These are phyloP conservation scores for Sclerotinia minor DNA, from an alignment of 2,329 filamentous ascomycete species.

Conservation along the genomic window DNA sequence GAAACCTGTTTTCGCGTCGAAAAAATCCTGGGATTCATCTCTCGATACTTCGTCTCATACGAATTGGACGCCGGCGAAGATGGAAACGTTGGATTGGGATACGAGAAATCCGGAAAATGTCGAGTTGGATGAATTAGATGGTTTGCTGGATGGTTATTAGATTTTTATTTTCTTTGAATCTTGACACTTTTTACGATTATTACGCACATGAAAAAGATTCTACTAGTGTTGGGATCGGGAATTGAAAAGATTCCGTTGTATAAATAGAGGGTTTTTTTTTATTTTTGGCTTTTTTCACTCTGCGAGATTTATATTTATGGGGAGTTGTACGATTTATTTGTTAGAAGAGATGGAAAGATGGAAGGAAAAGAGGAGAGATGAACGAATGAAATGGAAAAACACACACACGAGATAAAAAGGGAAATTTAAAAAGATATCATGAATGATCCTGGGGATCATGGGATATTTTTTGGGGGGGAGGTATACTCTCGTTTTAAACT, in stretches of 20 bases:
- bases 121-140: constrained; percentile 89
- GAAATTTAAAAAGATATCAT: not conserved
- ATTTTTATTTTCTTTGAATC: no score
- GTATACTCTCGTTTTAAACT: constrained; percentile 3
- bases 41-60: constrained; percentile 28
- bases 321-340: constrained; percentile 12
- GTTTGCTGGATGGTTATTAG: constrained; percentile 72
- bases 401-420: constrained; percentile 3
- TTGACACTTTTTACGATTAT: constrained; percentile 5
- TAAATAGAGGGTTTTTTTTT: constrained; percentile 5
- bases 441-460: not conserved
- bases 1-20: constrained; percentile 48
- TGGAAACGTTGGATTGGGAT: constrained; percentile 56
- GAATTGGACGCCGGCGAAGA: constrained; percentile 32
- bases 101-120: constrained; percentile 79
- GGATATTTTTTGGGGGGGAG: constrained; percentile 13
- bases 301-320: not conserved
- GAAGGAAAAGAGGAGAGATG: constrained; percentile 11
- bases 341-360: constrained; percentile 17
- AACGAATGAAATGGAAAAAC: constrained; percentile 8
- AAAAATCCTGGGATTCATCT: constrained; percentile 49
- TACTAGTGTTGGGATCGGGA: constrained; percentile 5
- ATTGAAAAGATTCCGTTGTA: constrained; percentile 17
- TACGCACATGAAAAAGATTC: constrained; percentile 16
- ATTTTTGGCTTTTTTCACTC: not conserved